phyloP scores from a whole-genome alignment of 1,284 basidiomycete genomes.

The Ustilago lituana region DNA sequence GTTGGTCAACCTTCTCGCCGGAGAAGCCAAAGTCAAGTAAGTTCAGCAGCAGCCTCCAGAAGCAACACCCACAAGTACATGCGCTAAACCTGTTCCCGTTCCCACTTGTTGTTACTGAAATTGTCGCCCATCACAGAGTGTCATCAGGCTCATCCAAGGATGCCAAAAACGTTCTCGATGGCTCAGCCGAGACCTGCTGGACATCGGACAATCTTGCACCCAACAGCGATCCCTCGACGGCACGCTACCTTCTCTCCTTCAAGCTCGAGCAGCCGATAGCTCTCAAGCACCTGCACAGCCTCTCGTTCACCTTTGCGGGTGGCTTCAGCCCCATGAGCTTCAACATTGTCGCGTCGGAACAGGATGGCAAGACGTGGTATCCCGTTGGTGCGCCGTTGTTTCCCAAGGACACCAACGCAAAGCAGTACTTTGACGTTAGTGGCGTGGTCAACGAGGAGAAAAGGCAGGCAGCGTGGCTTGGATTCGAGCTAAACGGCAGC shows the following conservation, averaged over 20 bases:
- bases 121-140: slow-evolving; percentile 21
- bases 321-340: slow-evolving; percentile 34
- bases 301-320: slow-evolving; percentile 41
- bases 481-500: slow-evolving; percentile 33
- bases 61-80: no score
- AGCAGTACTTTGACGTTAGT: slow-evolving; percentile 30
- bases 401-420: slow-evolving; percentile 39
- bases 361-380: slow-evolving; percentile 19
- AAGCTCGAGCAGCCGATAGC: slow-evolving; percentile 11
- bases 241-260: slow-evolving; percentile 23
- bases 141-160: slow-evolving; percentile 45
- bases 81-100: no score
- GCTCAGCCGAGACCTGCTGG: slow-evolving; percentile 45
- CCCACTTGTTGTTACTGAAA: no score
- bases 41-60: no score
- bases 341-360: slow-evolving; percentile 12
- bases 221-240: slow-evolving; percentile 17
- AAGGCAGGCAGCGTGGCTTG: slow-evolving; percentile 7
- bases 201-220: slow-evolving; percentile 41
- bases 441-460: not conserved
- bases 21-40: slow-evolving; percentile 39
- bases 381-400: slow-evolving; percentile 5
- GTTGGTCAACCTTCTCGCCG: slow-evolving; percentile 32
- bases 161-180: slow-evolving; percentile 43
- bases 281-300: slow-evolving; percentile 9